Base-by-base conservation (phyloP, 1,284 basidiomycete genomes). In the Melampsora larici-populina region DNA sequence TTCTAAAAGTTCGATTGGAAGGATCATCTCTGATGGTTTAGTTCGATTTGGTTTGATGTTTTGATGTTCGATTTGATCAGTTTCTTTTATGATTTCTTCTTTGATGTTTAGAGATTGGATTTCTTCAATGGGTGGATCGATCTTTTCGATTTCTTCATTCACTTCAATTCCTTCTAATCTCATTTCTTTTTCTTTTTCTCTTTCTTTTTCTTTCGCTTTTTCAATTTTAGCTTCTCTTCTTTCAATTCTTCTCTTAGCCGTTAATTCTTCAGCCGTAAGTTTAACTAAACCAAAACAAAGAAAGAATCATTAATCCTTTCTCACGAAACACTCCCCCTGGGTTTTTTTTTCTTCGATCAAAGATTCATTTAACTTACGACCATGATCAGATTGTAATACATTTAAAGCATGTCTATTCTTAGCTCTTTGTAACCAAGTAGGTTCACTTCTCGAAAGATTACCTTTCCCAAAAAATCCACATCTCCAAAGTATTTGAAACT, bases 391-490 rank as follows among this genome's bases (percentile, higher is more conserved):
- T 49, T 67, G 26, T 17, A 60, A 24, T 17, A 83, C 84, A 33
- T 87, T 79, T 84, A 86, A 84, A n/a, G 89, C 86, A 82, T 91
- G 92, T 55, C 91, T 78, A 75, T 89, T 79, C 92, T 87, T 46
- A 88, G 88, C 79, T 13, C 82, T 58, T 36, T 79, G 75, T 64
- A 90, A 86, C 97, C 96, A 99, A 67, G 90, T 94, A 0, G 96
- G 96, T 84, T 99, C 97, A 84, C 93, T 96, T 73, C 97, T 86
- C 49, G 92, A 94, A 67, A 99, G 86, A 81, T 91, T 91, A 0
- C 97, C 97, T 84, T 99, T 99, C 26, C 97, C 96, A 83, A 98
- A 99, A 86, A 98, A 98, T 0, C 97, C 96, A 78, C 91, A 86
- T 63, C 89, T 87, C 92, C 97, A 99, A 33, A 99, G 87, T 0